Evolutionary conservation across 257 asterid species (phyloP).

Genomic region (Thymus mandschuricus): DNA sequence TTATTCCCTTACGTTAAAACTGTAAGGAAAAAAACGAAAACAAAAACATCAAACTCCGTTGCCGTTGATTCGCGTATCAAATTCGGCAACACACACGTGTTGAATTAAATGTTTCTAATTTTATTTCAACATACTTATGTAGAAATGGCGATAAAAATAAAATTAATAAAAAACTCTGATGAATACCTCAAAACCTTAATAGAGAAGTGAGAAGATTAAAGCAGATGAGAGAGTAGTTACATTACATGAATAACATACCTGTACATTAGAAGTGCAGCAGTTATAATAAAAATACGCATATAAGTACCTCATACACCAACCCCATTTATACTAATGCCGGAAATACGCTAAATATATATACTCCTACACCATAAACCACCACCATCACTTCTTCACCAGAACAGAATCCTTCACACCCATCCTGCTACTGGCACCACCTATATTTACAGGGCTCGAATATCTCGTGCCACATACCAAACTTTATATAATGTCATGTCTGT

Average conservation of each 20-base stretch:
- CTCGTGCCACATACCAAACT: slow-evolving; percentile 27
- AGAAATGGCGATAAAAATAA: too few species aligned
- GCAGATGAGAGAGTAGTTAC: not conserved
- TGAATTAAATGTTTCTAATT: not conserved
- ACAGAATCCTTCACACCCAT: slow-evolving; percentile 22
- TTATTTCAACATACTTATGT: too few species aligned
- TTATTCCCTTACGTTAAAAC: not conserved
- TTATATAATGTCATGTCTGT: slow-evolving; percentile 18
- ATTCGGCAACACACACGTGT: not conserved
- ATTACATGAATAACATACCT: slow-evolving; percentile 9
- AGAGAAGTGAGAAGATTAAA: not conserved
- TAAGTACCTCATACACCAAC: slow-evolving; percentile 1
- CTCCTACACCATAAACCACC: slow-evolving; percentile 2
- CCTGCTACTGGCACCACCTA: not conserved
- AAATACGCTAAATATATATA: slow-evolving; percentile 27
- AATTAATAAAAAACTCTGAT: not conserved
- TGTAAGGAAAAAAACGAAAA: too few species aligned
- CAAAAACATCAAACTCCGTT: not conserved
- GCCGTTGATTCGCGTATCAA: not conserved
- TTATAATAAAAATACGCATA: too few species aligned
- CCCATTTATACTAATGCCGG: slow-evolving; percentile 26
- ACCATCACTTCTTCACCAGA: too few species aligned
- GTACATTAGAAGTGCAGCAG: slow-evolving; percentile 12
- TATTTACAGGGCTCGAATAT: slow-evolving; percentile 38
- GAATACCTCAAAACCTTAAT: slow-evolving; percentile 7